Base-by-base conservation (phyloP, 352 stramenopile species). In the Pythium phragmitis region DNA sequence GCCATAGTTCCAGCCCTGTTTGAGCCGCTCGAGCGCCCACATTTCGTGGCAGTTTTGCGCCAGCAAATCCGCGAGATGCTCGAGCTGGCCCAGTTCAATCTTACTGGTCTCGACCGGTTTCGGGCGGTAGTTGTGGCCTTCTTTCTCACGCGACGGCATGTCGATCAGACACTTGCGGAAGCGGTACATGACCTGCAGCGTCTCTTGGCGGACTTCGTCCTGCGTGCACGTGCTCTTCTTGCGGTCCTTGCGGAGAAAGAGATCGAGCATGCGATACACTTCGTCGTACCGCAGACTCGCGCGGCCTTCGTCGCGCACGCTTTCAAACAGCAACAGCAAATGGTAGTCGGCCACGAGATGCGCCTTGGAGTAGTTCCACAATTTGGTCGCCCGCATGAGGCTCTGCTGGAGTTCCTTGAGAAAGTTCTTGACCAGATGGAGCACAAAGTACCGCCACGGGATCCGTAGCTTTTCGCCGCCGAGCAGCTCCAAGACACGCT, bases 161-260 rank as follows among this genome's bases (percentile, higher is more conserved):
- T 94, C 87, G 19, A 94, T 96, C 13, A 96, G 69, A 60, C 82
- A 93, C 59, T 89, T 92, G 14, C 84, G 82, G 80, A 96, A 96
- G 19, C 87, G 85, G 50, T 91, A 94, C 87, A 94, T 94, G 50
- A 96, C 82, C n/a, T 92, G 77, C 30, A 93, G 64, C 12, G 87
- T 78, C 67, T 94, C 87, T 9, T 83, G 74, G 8, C 77, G 79
- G 43, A 96, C 85, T 69, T 94, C 81, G 0, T 70, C 74, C 69
- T 93, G 84, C 3, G 81, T 88, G 26, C 77, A 88, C 43, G 85
- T 64, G 9, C 79, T 76, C 46, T 81, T 87, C 49, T 84, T 80
- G 30, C 80, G 82, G 69, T 96, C 85, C 61, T 91, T 90, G 33
- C 87, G 82, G 45, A 96, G 57, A 51, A 88, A 93, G 34, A 96